Conservation (phyloP, 352 stramenopile species). For the Phytophthora tubulina region DNA sequence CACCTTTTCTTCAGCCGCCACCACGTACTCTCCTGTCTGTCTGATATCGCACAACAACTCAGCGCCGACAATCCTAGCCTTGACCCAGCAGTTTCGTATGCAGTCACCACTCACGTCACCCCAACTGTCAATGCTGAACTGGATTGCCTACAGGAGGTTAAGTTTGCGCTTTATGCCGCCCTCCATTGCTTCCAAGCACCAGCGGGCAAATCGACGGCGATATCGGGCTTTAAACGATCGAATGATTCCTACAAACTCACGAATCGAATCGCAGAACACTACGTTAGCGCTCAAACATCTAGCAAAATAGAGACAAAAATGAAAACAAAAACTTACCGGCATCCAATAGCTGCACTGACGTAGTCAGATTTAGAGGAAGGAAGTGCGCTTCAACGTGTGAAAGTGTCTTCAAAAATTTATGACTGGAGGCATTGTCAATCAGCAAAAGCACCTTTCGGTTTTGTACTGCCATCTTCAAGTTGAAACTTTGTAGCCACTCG, state of each 20-base stretch:
- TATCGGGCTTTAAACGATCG: conserved; percentile 11
- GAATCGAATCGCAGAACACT: too few species aligned
- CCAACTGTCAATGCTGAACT: conserved; percentile 17
- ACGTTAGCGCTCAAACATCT: too few species aligned
- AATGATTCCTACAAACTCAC: conserved; percentile 4
- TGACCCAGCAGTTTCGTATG: conserved; percentile 9
- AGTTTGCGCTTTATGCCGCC: conserved; percentile 6
- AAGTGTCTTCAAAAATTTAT: conserved; percentile 13
- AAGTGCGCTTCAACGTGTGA: conserved; percentile 13
- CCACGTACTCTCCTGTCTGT: not conserved
- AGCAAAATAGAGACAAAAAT: too few species aligned
- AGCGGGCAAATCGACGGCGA: conserved; percentile 20
- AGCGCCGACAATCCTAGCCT: conserved; percentile 7
- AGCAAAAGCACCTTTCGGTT: conserved; percentile 18
- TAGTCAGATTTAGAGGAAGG: conserved; percentile 12
- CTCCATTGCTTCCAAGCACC: conserved; percentile 20
- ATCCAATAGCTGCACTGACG: conserved; percentile 8
- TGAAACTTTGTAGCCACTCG: conserved; percentile 19
- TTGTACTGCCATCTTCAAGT: conserved; percentile 16
- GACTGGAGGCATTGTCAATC: conserved; percentile 22
- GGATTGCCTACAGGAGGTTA: conserved; percentile 15
- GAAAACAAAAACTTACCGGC: conserved; percentile 4
- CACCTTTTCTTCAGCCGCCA: not conserved
- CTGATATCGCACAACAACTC: not conserved
- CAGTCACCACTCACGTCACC: conserved; percentile 8